A percentile compares a stretch with the other conserved stretches of the same genome.
Conservation (phyloP, 2,329 filamentous ascomycete genomes). For the Colletotrichum sp. region DNA sequence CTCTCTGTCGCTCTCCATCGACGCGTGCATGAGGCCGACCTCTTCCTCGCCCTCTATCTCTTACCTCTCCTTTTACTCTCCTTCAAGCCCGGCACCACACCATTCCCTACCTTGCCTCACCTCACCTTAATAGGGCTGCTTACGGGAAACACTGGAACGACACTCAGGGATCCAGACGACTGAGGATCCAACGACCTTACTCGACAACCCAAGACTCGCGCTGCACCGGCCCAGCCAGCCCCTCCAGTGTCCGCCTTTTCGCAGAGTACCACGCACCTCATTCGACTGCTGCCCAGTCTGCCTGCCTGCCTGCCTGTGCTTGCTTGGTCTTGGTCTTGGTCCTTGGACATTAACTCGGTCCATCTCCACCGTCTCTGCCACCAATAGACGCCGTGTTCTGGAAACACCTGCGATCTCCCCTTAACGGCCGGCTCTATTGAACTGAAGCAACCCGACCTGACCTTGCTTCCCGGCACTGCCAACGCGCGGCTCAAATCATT, state of each 20-base stretch:
- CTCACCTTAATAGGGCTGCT: background rate
- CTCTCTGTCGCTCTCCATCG: background rate
- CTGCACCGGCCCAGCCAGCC: background rate
- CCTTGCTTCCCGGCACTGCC: background rate
- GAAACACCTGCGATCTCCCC: constrained; percentile 22
- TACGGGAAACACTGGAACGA: background rate
- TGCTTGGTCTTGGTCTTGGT: background rate
- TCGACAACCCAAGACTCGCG: background rate
- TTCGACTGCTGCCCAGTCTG: background rate
- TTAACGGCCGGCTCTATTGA: constrained; percentile 7
- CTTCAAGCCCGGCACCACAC: constrained; percentile 1
- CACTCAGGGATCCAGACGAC: background rate
- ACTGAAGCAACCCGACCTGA: background rate
- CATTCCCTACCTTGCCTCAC: background rate
- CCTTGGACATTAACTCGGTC: background rate
- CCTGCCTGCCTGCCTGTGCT: background rate
- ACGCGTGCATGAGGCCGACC: constrained; percentile 5
- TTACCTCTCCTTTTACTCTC: background rate
- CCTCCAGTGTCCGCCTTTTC: background rate
- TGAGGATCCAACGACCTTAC: background rate
- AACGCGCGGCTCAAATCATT: background rate
- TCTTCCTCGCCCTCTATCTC: constrained; percentile 4
- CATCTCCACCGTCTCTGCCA: constrained; percentile 2
- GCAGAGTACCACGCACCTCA: background rate
- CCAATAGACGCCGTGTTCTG: constrained; percentile 22